Evolutionary conservation across 2,329 filamentous ascomycete genomes (phyloP).

Genomic region (Botrytis aclada): DNA sequence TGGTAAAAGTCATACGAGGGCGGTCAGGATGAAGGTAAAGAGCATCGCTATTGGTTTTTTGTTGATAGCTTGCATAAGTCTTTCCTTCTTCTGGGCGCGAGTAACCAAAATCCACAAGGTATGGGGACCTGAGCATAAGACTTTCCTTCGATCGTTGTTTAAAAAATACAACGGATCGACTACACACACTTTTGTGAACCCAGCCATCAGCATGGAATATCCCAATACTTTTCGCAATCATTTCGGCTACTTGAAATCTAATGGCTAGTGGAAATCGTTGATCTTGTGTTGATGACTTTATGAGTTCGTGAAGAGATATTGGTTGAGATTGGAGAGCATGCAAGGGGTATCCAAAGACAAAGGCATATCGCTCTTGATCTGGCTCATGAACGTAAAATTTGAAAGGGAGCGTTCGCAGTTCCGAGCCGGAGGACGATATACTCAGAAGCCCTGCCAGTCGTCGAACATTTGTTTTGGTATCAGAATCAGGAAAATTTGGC

Average conservation of each 20-base stretch:
- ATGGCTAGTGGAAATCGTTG: not conserved
- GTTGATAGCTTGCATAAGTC: not conserved
- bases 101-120: not conserved
- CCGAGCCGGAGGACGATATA: no score
- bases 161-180: not conserved
- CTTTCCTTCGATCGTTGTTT: not conserved
- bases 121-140: not conserved
- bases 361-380: no score
- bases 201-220: not conserved
- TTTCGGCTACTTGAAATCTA: not conserved
- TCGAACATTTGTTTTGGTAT: no score
- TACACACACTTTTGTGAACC: not conserved
- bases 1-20: not conserved
- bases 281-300: not conserved
- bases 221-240: not conserved
- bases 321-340: no score
- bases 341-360: no score
- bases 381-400: no score
- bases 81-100: not conserved
- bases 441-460: no score
- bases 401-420: no score
- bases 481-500: no score
- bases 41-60: not conserved
- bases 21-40: not conserved
- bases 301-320: no score